Percentiles rank a stretch among this genome's conserved stretches.
Conservation (phyloP, 306 rosid species). For the Rosa persica region DNA sequence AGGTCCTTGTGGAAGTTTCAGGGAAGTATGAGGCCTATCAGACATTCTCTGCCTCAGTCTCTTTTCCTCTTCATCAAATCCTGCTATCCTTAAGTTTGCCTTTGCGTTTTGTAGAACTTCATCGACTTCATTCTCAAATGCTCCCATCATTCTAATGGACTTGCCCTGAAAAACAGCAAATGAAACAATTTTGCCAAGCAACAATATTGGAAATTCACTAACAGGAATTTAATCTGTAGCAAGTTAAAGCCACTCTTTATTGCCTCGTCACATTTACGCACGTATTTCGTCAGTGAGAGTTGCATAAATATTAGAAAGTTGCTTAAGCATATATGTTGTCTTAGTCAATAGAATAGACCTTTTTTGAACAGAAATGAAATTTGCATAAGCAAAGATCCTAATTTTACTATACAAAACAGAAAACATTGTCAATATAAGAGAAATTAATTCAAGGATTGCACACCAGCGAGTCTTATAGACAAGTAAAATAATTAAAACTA, state of each 20-base stretch:
- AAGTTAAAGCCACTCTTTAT: background rate
- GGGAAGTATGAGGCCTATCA: conserved; percentile 40
- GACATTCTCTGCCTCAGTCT: conserved; percentile 72
- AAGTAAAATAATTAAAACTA: background rate
- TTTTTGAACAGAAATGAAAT: background rate
- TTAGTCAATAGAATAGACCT: background rate
- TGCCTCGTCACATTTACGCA: background rate
- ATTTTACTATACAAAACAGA: background rate
- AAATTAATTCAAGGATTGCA: background rate
- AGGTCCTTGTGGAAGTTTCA: conserved; percentile 85
- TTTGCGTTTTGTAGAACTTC: conserved; percentile 68
- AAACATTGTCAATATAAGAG: background rate
- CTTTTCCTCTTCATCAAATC: conserved; percentile 89
- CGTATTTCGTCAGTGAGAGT: background rate
- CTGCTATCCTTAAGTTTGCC: conserved; percentile 73
- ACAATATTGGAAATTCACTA: background rate
- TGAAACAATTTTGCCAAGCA: conserved; percentile 9
- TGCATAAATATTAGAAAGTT: background rate
- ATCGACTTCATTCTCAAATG: conserved; percentile 66
- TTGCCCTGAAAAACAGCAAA: conserved; percentile 48
- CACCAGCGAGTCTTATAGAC: background rate
- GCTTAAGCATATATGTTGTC: background rate
- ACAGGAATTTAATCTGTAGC: background rate
- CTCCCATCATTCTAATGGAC: conserved; percentile 94
- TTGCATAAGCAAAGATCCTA: background rate